These are phyloP conservation scores for Colletotrichum sp. DNA, from an alignment of 2,329 filamentous ascomycete genomes.

Conservation along the genomic window DNA sequence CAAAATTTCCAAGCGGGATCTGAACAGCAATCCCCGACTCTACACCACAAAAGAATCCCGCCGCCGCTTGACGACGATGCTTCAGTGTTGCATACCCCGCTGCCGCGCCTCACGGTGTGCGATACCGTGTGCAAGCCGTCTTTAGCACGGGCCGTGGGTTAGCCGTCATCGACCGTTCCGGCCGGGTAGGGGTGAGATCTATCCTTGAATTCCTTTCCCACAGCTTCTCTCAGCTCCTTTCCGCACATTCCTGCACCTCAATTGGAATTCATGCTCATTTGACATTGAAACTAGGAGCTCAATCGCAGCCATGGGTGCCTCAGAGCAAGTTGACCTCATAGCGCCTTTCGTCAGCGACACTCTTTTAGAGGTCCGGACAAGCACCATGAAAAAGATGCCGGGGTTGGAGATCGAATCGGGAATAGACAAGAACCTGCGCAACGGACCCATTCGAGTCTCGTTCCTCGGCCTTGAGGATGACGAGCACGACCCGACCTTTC, in stretches of 20 bases:
- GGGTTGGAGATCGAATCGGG: conserved; percentile 56
- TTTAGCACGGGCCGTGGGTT: background rate
- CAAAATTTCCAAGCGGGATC: background rate
- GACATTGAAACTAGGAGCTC: too few relatives aligned
- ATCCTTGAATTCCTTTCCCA: background rate
- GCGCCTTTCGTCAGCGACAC: conserved; percentile 50
- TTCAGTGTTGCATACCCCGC: background rate
- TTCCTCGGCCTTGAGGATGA: conserved; percentile 59
- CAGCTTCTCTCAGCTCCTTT: background rate
- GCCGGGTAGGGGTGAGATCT: background rate
- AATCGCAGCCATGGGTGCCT: conserved; percentile 10
- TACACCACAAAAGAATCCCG: background rate
- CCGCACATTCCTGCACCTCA: background rate
- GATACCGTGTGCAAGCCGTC: background rate
- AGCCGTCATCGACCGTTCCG: background rate
- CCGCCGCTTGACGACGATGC: background rate
- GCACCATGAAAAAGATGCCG: conserved; percentile 58
- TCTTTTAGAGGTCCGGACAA: conserved; percentile 61
- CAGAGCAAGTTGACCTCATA: conserved; percentile 37
- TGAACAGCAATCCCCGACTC: background rate
- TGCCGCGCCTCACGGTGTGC: background rate
- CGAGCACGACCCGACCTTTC: conserved; percentile 65
- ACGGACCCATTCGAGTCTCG: conserved; percentile 48
- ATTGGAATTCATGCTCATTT: background rate
- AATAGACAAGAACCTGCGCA: conserved; percentile 56